Base-by-base conservation (phyloP, 2,329 filamentous ascomycete species). In the Fusarium keratoplasticum region DNA sequence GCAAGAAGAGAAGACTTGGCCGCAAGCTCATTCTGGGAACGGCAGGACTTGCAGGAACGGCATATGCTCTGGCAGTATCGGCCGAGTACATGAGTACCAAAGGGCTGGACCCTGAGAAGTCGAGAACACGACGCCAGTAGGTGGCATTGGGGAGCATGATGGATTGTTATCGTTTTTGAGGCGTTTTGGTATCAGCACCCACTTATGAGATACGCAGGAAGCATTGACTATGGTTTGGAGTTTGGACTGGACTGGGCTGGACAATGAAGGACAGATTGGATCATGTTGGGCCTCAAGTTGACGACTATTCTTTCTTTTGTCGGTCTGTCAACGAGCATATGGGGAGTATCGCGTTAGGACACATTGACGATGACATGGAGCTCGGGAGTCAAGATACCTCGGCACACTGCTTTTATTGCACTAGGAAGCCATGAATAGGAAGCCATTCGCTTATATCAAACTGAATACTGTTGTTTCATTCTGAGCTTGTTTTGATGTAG, bases 21-120 rank as follows among this genome's bases (percentile, higher is more conserved):
- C 88, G 86, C 77, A 88, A 87, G 71, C 74, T 90, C 25, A 70
- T 89, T 2, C 72, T 90, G 0, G 89, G 89, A 1, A 89, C 89
- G 2, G 84, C 84, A 0, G 89, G 87, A 81, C 82, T 90, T 2
- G 89, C 86, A 1, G 89, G 87, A 2, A 81, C 88, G 3, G 87
- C 87, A 2, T 93, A 92, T 76, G 87, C 86, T 2, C 81, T 89
- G 22, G 90, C 90, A 10, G 86, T 90, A 16, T 82, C 90, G n/a
- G 84, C 84, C 2, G 90, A 93, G 74, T 89, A 88, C 64, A 86
- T 91, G 66, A 85, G 82, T 50, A 89, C 84, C 0, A 86, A 87
- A 0, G 87, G 86, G 18, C 18, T 33, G 27, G 5, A 33, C 72
- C 25, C 61, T 7, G 54, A 68, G 50, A 10, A 84, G 86, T 67